Base-by-base conservation (phyloP, 2,329 filamentous ascomycete species). In the Xylariales sp. region DNA sequence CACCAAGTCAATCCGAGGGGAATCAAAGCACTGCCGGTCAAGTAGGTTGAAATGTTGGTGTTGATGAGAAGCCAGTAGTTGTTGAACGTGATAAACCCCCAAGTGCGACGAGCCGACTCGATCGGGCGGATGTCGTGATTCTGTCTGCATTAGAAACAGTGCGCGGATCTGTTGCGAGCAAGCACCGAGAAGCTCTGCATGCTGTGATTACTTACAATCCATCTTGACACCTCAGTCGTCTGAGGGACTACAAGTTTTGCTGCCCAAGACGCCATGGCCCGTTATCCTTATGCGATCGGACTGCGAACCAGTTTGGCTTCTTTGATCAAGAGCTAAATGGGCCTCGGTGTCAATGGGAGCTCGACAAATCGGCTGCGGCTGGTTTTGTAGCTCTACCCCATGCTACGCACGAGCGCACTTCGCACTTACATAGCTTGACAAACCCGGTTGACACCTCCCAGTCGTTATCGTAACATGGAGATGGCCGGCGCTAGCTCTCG, bases 1-100 rank as follows among this genome's bases (percentile, higher is more conserved):
- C 55, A 57, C 54, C 52, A 59, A 1, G 48, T 52, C 16, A 60
- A 46, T 12, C 59, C 53, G 12, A 58, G 39, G 2, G 59, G 52
- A 18, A 63, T 56, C 29, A 63, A 47, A 1, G 57, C 60, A 34
- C 41, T 43, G 21, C 42, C 42, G 15, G 42, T 45, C 29, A 43
- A 37, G 15, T 45, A 45, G 6, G 34, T 37, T 34, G 52, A 50
- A 31, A 60, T 59, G 23, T 54, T 59, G 35, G 40, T 31, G 37
- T 45, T 45, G 40, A 43, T 34, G 11, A 42, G 21, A 20, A 45
- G 46, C 48, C 48, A 37, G 16, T 20, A 37, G 24, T 37, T 37
- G 16, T 37, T 15, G 17, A 29, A 37, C 13, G 24, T 27, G 11
- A 37, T 4, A 29, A 37, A 37, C 4, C 16, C 25, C 25, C 34